These are phyloP conservation scores for Tylopilus balloui DNA, from an alignment of 768 basidiomycete genomes.

Conservation along the genomic window DNA sequence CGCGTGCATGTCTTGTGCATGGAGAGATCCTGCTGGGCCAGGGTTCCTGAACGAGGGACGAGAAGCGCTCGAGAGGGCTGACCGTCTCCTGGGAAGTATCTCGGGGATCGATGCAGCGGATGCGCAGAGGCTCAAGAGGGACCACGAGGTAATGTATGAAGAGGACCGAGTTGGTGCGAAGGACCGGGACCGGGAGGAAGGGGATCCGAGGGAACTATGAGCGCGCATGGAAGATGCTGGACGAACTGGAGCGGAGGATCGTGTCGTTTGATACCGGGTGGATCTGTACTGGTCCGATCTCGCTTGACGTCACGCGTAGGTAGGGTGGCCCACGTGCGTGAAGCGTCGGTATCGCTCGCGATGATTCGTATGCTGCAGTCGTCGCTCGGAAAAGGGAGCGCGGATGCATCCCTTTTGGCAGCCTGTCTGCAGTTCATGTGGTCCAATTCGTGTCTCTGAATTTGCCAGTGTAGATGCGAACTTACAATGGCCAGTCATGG, in stretches of 20 bases:
- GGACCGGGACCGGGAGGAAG: constrained; percentile 17
- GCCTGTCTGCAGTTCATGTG: constrained; percentile 40
- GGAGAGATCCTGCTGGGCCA: constrained; percentile 69
- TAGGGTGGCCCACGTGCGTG: constrained; percentile 65
- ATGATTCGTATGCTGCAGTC: constrained; percentile 73
- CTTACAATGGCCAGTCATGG: constrained; percentile 65
- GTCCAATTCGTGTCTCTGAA: not conserved
- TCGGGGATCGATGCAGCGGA: constrained; percentile 57
- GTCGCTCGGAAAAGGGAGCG: constrained; percentile 62
- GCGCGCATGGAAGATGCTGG: constrained; percentile 53
- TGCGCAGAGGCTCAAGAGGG: constrained; percentile 51
- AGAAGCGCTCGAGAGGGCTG: constrained; percentile 49
- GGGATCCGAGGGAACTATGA: constrained; percentile 52
- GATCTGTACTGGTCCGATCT: constrained; percentile 64
- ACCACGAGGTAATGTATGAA: constrained; percentile 35
- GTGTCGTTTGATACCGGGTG: constrained; percentile 51
- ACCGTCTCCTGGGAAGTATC: constrained; percentile 41
- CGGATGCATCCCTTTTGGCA: constrained; percentile 49
- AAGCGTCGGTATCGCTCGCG: constrained; percentile 66
- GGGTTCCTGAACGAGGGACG: constrained; percentile 56
- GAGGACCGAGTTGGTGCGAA: constrained; percentile 31
- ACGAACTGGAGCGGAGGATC: constrained; percentile 56
- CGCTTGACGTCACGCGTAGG: constrained; percentile 52
- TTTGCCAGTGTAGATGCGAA: constrained; percentile 59
- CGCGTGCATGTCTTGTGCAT: constrained; percentile 61